These are phyloP conservation scores for Vitis hybrid DNA, from an alignment of 177 flowering plant genomes.

Conservation along the genomic window DNA sequence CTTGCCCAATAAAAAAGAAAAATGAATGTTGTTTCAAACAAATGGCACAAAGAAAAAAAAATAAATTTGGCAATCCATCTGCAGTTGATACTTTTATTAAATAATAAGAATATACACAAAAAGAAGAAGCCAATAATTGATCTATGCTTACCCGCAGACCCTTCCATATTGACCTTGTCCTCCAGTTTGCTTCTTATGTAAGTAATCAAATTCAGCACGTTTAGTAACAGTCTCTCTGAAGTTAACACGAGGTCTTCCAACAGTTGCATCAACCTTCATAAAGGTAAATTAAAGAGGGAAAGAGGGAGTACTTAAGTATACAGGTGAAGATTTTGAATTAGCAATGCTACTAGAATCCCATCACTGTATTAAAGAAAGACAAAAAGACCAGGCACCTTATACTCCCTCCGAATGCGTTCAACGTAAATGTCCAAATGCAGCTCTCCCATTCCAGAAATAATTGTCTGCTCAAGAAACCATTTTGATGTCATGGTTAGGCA, in stretches of 20 bases:
- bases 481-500: not conserved
- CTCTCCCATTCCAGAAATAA: slow-evolving; percentile 99
- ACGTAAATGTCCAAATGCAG: slow-evolving; percentile 97
- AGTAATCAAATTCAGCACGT: slow-evolving; percentile 97
- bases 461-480: slow-evolving; percentile 56
- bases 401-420: slow-evolving; percentile 94
- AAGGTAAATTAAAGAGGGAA: slow-evolving; percentile 10
- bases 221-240: slow-evolving; percentile 95
- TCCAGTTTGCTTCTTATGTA: slow-evolving; percentile 97
- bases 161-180: slow-evolving; percentile 99
- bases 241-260: slow-evolving; percentile 98
- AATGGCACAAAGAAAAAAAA: no score
- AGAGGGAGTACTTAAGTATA: not conserved
- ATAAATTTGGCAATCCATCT: not conserved
- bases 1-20: no score
- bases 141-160: slow-evolving; percentile 71
- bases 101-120: not conserved
- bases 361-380: not conserved
- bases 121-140: not conserved
- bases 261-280: slow-evolving; percentile 88
- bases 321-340: not conserved
- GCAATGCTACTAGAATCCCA: not conserved
- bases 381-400: slow-evolving; percentile 56
- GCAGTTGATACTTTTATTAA: not conserved
- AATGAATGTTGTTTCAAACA: no score